A percentile compares a stretch with the other conserved stretches of the same genome.
Evolutionary conservation across 2,329 filamentous ascomycete genomes (phyloP).

Genomic region (Thielaviopsis musarum): DNA sequence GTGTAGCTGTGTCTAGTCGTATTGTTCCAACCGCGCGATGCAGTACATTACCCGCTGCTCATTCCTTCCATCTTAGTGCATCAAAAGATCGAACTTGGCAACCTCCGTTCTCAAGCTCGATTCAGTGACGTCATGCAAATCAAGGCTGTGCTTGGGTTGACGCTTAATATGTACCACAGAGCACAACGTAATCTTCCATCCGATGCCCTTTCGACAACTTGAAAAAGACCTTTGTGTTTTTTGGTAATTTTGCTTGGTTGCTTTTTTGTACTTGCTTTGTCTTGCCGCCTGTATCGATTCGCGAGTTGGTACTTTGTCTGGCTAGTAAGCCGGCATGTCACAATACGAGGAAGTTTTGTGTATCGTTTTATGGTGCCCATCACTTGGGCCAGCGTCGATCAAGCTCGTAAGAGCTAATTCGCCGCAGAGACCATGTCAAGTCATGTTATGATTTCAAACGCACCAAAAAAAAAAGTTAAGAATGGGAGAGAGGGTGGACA

Average conservation of each 20-base stretch:
- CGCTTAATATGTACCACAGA: background rate
- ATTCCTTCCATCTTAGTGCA: too few species aligned
- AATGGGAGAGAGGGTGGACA: background rate
- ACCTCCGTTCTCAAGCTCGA: too few species aligned
- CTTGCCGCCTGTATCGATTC: background rate
- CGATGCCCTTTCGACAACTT: background rate
- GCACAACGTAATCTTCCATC: background rate
- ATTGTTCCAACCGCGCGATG: too few species aligned
- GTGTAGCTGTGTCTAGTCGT: too few species aligned
- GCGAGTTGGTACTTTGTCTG: background rate
- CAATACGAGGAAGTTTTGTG: background rate
- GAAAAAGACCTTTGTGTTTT: background rate
- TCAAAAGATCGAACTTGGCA: too few species aligned
- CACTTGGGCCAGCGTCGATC: background rate
- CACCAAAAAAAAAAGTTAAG: background rate
- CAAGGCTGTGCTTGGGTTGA: background rate
- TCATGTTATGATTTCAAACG: background rate
- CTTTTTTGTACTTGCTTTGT: background rate
- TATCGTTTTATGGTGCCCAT: background rate
- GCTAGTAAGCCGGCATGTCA: background rate
- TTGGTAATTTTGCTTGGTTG: background rate
- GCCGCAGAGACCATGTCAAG: background rate
- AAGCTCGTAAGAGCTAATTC: background rate
- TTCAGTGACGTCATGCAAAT: background rate
- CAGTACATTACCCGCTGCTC: too few species aligned